These are phyloP conservation scores for Tulasnella sp. DNA, from an alignment of 768 basidiomycete genomes.

Conservation along the genomic window DNA sequence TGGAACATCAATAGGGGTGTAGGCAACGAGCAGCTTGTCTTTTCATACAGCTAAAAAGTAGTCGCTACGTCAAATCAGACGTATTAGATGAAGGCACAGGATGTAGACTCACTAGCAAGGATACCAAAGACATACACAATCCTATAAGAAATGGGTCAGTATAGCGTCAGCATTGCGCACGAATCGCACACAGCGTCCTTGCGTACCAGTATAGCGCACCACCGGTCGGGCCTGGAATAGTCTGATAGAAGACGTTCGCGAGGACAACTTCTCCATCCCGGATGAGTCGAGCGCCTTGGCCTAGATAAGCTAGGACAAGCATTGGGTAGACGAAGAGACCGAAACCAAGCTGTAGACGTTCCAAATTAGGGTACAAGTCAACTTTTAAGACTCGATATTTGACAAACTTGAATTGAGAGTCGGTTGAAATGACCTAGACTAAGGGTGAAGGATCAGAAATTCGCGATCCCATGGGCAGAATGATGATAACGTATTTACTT, in stretches of 20 bases:
- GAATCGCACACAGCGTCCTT: not conserved
- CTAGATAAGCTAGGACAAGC: slow-evolving; percentile 54
- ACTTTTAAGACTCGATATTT: too few relatives aligned
- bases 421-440: slow-evolving; percentile 54
- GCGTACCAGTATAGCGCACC: slow-evolving; percentile 50
- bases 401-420: slow-evolving; percentile 35
- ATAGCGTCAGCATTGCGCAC: too few relatives aligned
- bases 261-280: slow-evolving; percentile 39
- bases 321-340: slow-evolving; percentile 44
- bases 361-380: too few relatives aligned
- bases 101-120: slow-evolving; percentile 41
- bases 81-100: not conserved
- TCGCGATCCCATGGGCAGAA: too few relatives aligned
- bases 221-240: slow-evolving; percentile 46
- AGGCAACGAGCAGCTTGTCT: too few relatives aligned
- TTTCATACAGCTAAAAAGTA: not conserved
- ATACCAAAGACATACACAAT: slow-evolving; percentile 53
- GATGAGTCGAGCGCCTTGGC: slow-evolving; percentile 56
- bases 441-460: too few relatives aligned
- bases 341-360: slow-evolving; percentile 35
- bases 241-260: slow-evolving; percentile 47
- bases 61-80: not conserved
- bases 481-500: too few relatives aligned
- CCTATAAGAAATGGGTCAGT: slow-evolving; percentile 27
- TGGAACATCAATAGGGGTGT: not conserved